Evolutionary conservation across 176 grass and related monocot species (phyloP).

Genomic region (Raddia guianensis): DNA sequence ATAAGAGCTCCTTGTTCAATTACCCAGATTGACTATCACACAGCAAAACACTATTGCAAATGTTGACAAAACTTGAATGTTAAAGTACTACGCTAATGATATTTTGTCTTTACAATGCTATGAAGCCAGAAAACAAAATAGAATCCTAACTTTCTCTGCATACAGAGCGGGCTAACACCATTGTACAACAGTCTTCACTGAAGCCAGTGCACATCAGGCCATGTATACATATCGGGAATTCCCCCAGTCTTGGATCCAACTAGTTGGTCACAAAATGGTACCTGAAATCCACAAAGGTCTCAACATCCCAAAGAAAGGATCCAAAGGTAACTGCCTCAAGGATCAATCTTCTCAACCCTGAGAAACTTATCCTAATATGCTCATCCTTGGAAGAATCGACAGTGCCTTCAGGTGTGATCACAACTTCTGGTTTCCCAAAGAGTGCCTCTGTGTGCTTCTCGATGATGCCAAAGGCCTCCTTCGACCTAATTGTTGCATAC

Average conservation of each 20-base stretch:
- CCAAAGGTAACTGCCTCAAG: slow-evolving; percentile 95
- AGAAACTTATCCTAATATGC: slow-evolving; percentile 79
- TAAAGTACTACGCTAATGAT: slow-evolving; percentile 13
- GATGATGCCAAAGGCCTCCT: slow-evolving; percentile 92
- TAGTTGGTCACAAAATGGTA: slow-evolving; percentile 85
- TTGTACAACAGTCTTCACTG: slow-evolving; percentile 34
- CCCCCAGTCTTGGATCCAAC: neutral
- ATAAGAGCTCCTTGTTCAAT: slow-evolving; percentile 1
- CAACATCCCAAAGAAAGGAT: slow-evolving; percentile 92
- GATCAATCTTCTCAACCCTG: slow-evolving; percentile 80
- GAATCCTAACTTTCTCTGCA: slow-evolving; percentile 10
- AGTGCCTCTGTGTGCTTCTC: slow-evolving; percentile 95
- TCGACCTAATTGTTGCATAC: slow-evolving; percentile 80
- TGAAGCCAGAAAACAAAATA: slow-evolving; percentile 32
- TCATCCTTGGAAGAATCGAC: slow-evolving; percentile 96
- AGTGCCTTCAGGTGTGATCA: slow-evolving; percentile 79
- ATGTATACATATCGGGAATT: slow-evolving; percentile 27
- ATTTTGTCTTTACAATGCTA: slow-evolving; percentile 40
- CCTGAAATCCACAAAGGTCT: slow-evolving; percentile 89
- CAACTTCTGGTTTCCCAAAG: slow-evolving; percentile 91
- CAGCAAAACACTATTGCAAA: neutral
- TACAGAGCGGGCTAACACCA: slow-evolving; percentile 4
- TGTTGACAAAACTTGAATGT: slow-evolving; percentile 15
- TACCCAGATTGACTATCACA: neutral
- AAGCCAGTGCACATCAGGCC: slow-evolving; percentile 5